These are phyloP conservation scores for Pontederia crassipes DNA, from an alignment of 176 grass and related monocot genomes.

Conservation along the genomic window DNA sequence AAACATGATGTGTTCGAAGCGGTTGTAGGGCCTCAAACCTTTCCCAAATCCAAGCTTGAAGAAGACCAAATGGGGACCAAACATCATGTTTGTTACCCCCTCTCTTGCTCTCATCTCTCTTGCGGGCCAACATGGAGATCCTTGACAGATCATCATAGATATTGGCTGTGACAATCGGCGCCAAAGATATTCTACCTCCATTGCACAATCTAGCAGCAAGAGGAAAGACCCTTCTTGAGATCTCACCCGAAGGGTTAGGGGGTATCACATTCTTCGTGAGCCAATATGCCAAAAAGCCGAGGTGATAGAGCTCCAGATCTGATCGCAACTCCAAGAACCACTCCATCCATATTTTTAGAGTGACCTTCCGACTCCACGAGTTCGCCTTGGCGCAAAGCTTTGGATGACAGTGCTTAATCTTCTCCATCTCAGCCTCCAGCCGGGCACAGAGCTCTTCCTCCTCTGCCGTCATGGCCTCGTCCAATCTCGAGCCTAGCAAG, in stretches of 20 bases:
- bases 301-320: slow-evolving; percentile 34
- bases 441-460: slow-evolving; percentile 27
- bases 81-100: slow-evolving; percentile 12
- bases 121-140: slow-evolving; percentile 1
- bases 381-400: background rate
- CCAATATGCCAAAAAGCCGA: slow-evolving; percentile 59
- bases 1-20: slow-evolving; percentile 8
- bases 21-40: slow-evolving; percentile 27
- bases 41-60: slow-evolving; percentile 58
- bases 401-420: slow-evolving; percentile 47
- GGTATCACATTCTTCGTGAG: slow-evolving; percentile 33
- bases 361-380: slow-evolving; percentile 19
- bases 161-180: slow-evolving; percentile 30
- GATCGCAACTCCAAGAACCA: slow-evolving; percentile 36
- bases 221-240: slow-evolving; percentile 22
- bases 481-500: slow-evolving; percentile 29
- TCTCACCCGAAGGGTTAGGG: slow-evolving; percentile 1
- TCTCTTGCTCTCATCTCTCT: background rate
- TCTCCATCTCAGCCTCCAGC: slow-evolving; percentile 49
- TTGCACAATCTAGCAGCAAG: slow-evolving; percentile 37
- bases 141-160: slow-evolving; percentile 37
- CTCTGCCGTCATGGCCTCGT: slow-evolving; percentile 24
- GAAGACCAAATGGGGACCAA: slow-evolving; percentile 36
- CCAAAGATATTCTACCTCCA: slow-evolving; percentile 43
- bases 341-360: slow-evolving; percentile 35